Evolutionary conservation across 2,329 filamentous ascomycete species (phyloP).

Genomic region (Epichloe gansuensis): DNA sequence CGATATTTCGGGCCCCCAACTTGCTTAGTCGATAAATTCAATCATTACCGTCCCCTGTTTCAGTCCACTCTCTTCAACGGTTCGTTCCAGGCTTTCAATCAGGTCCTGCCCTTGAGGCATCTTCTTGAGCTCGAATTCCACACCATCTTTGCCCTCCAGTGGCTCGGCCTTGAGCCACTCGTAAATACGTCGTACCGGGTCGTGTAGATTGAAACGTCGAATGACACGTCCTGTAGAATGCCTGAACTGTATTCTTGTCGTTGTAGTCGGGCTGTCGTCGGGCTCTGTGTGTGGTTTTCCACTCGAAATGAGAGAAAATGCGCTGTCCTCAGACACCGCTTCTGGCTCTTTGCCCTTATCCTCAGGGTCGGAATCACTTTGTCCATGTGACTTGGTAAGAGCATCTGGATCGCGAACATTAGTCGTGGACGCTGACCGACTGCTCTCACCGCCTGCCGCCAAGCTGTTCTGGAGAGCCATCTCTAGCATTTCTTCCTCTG

Average conservation of each 20-base stretch:
- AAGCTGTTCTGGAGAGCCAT: conserved; percentile 86
- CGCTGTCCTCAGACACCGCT: conserved; percentile 26
- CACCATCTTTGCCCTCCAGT: conserved; percentile 62
- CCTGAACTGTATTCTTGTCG: conserved; percentile 85
- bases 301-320: conserved; percentile 60
- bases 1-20: neutral
- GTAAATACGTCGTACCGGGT: conserved; percentile 72
- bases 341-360: conserved; percentile 36
- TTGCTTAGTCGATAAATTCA: conserved; percentile 54
- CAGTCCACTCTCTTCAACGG: conserved; percentile 68
- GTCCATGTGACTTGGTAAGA: conserved; percentile 54
- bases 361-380: neutral
- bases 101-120: conserved; percentile 71
- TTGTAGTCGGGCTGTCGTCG: conserved; percentile 51
- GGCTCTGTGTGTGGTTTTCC: conserved; percentile 69
- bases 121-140: conserved; percentile 76
- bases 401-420: conserved; percentile 74
- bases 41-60: conserved; percentile 95
- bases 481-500: conserved; percentile 93
- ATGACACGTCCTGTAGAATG: conserved; percentile 77
- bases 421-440: conserved; percentile 25
- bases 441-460: conserved; percentile 30
- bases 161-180: conserved; percentile 93
- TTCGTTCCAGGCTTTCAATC: conserved; percentile 58
- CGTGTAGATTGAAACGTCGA: conserved; percentile 64